Evolutionary conservation across 768 basidiomycete species (phyloP).

Genomic region (Mycena epipterygia): DNA sequence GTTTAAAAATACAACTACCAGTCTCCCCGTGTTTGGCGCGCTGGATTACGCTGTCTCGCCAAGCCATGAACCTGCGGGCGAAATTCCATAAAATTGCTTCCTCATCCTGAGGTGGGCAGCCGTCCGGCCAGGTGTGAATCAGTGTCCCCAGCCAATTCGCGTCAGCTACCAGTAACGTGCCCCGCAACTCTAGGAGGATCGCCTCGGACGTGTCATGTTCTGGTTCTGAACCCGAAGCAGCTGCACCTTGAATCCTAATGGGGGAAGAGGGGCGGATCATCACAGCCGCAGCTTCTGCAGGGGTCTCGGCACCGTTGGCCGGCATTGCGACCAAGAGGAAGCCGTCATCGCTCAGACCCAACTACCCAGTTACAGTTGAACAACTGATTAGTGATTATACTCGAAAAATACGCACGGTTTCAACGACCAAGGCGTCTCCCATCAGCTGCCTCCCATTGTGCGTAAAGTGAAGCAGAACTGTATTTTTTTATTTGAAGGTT

Average conservation of each 20-base stretch:
- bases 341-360: background rate
- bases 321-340: conserved; percentile 5
- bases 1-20: background rate
- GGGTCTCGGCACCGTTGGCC: background rate
- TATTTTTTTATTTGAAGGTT: no score
- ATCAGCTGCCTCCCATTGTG: conserved; percentile 1
- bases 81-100: conserved; percentile 15
- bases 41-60: conserved; percentile 6
- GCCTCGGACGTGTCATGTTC: background rate
- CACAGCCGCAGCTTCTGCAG: no score
- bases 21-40: no score
- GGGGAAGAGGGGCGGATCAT: background rate
- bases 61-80: conserved; percentile 12
- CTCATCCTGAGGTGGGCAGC: conserved; percentile 12
- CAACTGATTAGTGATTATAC: background rate
- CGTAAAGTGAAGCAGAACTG: conserved; percentile 13
- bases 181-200: background rate
- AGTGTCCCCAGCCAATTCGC: conserved; percentile 13
- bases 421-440: conserved; percentile 3
- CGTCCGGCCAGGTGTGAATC: conserved; percentile 8
- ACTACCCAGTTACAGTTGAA: background rate
- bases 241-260: no score
- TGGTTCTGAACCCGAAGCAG: background rate
- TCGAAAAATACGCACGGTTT: background rate
- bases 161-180: background rate